phyloP scores from a whole-genome alignment of 2,329 filamentous ascomycete genomes.

The Diaporthe citrichinensis region DNA sequence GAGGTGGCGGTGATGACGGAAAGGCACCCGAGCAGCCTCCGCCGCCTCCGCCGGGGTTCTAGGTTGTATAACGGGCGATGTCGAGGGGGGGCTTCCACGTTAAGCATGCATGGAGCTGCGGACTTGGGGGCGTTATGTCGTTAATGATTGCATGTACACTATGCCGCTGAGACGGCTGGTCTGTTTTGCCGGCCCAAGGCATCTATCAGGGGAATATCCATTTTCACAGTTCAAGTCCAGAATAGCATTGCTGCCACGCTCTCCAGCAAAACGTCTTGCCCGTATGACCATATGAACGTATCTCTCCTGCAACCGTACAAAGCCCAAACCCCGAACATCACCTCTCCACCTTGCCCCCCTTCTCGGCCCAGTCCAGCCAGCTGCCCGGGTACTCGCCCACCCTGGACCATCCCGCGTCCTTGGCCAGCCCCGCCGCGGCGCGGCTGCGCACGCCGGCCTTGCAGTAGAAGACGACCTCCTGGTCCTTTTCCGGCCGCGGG shows the following conservation, averaged over 20 bases:
- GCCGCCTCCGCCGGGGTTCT: constrained; percentile 28
- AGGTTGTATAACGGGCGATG: neutral
- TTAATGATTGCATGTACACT: constrained; percentile 37
- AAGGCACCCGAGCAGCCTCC: constrained; percentile 27
- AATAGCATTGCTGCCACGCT: constrained; percentile 10
- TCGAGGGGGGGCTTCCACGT: neutral
- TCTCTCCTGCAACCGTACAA: neutral
- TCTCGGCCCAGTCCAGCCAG: constrained; percentile 86
- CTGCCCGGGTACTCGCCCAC: constrained; percentile 82
- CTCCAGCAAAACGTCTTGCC: neutral
- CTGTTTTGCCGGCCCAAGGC: constrained; percentile 17
- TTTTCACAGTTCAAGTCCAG: constrained; percentile 3
- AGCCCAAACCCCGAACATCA: neutral
- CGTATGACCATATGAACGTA: neutral
- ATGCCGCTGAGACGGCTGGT: constrained; percentile 18
- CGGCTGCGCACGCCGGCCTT: constrained; percentile 88
- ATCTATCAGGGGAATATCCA: constrained; percentile 13
- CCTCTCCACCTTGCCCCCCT: constrained; percentile 74
- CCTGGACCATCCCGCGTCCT: constrained; percentile 79
- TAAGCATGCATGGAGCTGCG: neutral
- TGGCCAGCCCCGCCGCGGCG: constrained; percentile 83
- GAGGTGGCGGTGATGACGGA: constrained; percentile 32
- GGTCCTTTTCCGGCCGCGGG: constrained; percentile 70
- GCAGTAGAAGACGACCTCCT: constrained; percentile 88
- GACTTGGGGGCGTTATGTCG: constrained; percentile 28